Base-by-base conservation (phyloP, 495 filamentous ascomycete genomes). In the Penicillium soppii region DNA sequence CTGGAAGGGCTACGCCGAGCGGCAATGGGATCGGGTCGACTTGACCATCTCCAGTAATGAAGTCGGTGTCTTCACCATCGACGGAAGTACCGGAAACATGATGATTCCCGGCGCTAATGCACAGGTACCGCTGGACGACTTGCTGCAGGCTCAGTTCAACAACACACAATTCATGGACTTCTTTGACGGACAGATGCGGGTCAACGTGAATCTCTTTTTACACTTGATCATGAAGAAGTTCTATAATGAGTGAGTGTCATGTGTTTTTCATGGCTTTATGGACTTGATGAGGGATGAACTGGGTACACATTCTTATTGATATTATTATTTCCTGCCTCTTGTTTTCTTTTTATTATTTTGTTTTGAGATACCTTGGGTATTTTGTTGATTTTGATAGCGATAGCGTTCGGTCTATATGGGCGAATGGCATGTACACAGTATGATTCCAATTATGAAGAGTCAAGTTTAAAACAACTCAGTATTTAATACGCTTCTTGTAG, bases 151-250 rank as follows among this genome's bases (percentile, higher is more conserved):
- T 45, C 94, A 98, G 72, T 98, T 96, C 71, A 92, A 96, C 69
- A 91, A 92, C 58, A 87, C 88, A 56, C 90, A 96, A 69, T 95
- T 91, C 67, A 88, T 96, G 83, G 90, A 86, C 60, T 80, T 98
- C 53, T 98, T 97, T 60, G 92, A 95, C 51, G 90, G 91, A 19
- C 81, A 83, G 56, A 74, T 95, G 64, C 83, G 85, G 71, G 81
- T 98, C 53, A 97, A 97, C 68, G 94, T 97, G 54, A 97, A 98
- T 70, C 72, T 97, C 50, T 85, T 98, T 69, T 70, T 98, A 75
- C 92, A 97, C 79, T 73, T 96, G 68, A 78, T 98, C 44, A 96
- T 97, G 77, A 91, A 90, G 81, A 98, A 98, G 75, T 98, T 98
- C 73, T 98, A 97, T 85, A 86, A 81, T 56, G 77, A 77, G 53